Base-by-base conservation (phyloP, 2,329 filamentous ascomycete genomes). In the Fusarium compactum region DNA sequence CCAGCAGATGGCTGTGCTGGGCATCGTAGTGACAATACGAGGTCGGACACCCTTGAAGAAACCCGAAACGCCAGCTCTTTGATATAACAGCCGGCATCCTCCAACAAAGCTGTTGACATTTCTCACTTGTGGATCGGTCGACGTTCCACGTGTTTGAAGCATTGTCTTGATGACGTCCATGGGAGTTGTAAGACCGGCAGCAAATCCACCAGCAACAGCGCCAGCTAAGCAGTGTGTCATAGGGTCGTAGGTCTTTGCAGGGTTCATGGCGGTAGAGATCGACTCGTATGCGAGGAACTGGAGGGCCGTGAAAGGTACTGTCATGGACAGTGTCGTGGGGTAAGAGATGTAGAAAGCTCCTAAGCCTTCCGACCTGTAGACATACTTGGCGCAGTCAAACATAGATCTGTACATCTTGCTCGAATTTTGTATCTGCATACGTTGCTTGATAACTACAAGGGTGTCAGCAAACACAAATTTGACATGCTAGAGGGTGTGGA, bases 1-100 rank as follows among this genome's bases (percentile, higher is more conserved):
- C 96, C 96, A 99, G 86, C 96, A 99, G 78, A 99, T 99, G n/a
- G 96, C 96, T 34, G 96, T 99, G 83, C 95, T 98, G 22, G 96
- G 96, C 92, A 98, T 98, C 3, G 96, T 97, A 14, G 95, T 98
- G 68, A 99, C 90, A 50, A 99, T 91, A 76, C 96, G 88, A 48
- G 96, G 96, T 75, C 92, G 91, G 78, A 98, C 89, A 45, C 96
- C 96, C 78, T 97, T 95, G 83, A 98, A 95, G 82, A 98, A 99
- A 6, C 96, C 96, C 60, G 85, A 85, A 76, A 92, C 86, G 38
- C 96, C 96, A 78, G 97, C 95, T 77, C 95, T 90, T 75, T 89
- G 88, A 80, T 94, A 92, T 70, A 98, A 90, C 63, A 98, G 90
- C 68, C 87, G 86, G 69, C 94, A 95, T 10, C 94, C 95, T 46